Evolutionary conservation across 2,329 filamentous ascomycete genomes (phyloP).

Genomic region (Fusarium nelsonii): DNA sequence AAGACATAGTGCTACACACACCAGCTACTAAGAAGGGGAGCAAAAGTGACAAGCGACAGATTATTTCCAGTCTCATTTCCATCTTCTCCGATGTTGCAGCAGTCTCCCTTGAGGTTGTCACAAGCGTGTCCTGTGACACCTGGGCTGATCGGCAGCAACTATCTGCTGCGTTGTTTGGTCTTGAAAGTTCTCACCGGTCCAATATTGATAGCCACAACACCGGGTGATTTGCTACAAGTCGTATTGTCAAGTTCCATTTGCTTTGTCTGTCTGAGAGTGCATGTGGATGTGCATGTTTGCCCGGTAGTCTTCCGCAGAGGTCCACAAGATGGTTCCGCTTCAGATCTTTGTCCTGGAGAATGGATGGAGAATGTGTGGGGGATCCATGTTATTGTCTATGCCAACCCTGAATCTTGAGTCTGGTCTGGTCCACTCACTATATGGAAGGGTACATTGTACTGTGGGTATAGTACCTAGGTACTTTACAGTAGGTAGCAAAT

Average conservation of each 20-base stretch:
- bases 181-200: conserved; percentile 9
- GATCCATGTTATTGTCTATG: conserved; percentile 33
- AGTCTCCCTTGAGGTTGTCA: conserved; percentile 14
- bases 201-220: conserved; percentile 1
- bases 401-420: conserved; percentile 25
- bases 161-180: background rate
- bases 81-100: conserved; percentile 27
- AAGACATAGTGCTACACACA: conserved; percentile 16
- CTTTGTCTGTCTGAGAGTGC: background rate
- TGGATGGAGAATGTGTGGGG: conserved; percentile 38
- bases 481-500: background rate
- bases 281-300: background rate
- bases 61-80: conserved; percentile 42
- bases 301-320: conserved; percentile 16
- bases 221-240: conserved; percentile 22
- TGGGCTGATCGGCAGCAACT: conserved; percentile 12
- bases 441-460: background rate
- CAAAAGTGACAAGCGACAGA: conserved; percentile 25
- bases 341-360: conserved; percentile 30
- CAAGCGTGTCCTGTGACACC: conserved; percentile 19
- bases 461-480: background rate
- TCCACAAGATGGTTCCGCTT: conserved; percentile 19
- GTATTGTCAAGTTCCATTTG: background rate
- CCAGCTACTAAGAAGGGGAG: background rate
- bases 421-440: conserved; percentile 13